Evolutionary conservation across 2,329 filamentous ascomycete species (phyloP).

Genomic region (Rhinocladiella similis): DNA sequence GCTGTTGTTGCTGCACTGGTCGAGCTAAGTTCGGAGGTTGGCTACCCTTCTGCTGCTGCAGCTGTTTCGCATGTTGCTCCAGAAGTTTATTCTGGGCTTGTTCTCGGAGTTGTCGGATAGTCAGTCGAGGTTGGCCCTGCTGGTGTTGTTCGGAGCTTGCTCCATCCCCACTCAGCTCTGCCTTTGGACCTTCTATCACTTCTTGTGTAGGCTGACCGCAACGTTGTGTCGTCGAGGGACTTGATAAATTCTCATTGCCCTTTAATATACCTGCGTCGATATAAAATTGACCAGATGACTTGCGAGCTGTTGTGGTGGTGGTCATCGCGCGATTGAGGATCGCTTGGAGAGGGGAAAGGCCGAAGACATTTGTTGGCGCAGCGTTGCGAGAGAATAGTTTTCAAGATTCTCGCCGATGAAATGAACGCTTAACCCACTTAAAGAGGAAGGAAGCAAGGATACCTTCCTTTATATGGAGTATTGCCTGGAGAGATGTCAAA

Average conservation of each 20-base stretch:
- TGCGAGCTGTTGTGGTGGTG: no score
- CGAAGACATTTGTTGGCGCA: no score
- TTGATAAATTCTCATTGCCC: background rate
- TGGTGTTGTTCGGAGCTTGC: background rate
- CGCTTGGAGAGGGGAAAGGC: no score
- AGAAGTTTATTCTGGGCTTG: constrained; percentile 12
- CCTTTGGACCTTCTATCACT: background rate
- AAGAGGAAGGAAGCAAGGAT: no score
- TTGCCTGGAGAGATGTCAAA: no score
- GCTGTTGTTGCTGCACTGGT: background rate
- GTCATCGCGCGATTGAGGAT: no score
- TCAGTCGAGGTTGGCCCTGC: constrained; percentile 14
- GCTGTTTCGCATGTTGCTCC: constrained; percentile 1
- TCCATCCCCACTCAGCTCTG: background rate
- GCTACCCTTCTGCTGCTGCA: background rate
- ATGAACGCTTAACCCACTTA: no score
- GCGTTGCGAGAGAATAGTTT: no score
- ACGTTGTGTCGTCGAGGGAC: background rate
- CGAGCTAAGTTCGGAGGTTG: background rate
- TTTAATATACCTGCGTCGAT: background rate
- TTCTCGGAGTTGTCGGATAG: constrained; percentile 18
- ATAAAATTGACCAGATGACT: no score
- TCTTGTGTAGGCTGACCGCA: background rate
- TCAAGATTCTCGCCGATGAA: no score
- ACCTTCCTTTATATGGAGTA: no score